Evolutionary conservation across 129 eudicot genomes (phyloP).

Genomic region (Flaveria trinervia): DNA sequence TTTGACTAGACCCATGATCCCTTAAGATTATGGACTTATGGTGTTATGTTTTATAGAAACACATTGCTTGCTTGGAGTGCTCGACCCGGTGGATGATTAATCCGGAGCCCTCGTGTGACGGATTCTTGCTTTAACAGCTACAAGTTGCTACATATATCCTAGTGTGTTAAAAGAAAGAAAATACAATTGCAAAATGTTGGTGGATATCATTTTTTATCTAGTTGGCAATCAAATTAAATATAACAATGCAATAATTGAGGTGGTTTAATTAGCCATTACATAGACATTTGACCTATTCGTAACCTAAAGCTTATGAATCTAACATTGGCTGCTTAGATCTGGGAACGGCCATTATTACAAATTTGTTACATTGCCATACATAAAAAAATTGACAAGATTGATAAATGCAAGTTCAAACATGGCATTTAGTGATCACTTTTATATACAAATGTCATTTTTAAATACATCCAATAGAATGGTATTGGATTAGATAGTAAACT

Average conservation of each 20-base stretch:
- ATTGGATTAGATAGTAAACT: neutral
- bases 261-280: neutral
- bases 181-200: neutral
- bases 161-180: neutral
- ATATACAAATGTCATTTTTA: neutral
- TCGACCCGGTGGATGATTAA: too few relatives aligned
- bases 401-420: neutral
- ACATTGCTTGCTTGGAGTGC: too few relatives aligned
- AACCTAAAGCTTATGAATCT: neutral
- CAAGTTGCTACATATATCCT: too few relatives aligned
- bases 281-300: slow-evolving; percentile 3
- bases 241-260: slow-evolving; percentile 13
- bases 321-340: neutral
- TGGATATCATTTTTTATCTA: neutral
- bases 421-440: neutral
- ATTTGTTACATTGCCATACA: neutral
- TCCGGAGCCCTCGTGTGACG: too few relatives aligned
- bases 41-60: too few relatives aligned
- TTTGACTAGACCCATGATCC: too few relatives aligned
- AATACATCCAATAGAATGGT: neutral
- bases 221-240: neutral
- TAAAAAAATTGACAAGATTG: neutral
- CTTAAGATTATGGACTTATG: too few relatives aligned
- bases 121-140: too few relatives aligned
- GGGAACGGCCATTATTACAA: neutral